Conservation (phyloP, 2,329 filamentous ascomycete species). For the Sporothrix variecibatus region DNA sequence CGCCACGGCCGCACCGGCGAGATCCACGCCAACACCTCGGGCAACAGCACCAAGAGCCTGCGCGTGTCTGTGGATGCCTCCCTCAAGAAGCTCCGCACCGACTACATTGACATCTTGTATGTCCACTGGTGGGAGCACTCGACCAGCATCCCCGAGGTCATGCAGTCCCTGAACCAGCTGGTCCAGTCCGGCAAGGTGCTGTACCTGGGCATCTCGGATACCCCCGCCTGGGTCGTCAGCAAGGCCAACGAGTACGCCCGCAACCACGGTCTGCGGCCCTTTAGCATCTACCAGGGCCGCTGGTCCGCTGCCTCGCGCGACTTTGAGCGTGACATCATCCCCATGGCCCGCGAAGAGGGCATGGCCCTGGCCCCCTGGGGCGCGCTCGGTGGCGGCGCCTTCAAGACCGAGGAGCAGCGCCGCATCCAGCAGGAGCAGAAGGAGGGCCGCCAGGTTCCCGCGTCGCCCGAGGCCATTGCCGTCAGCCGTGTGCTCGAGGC, state of each 20-base stretch:
- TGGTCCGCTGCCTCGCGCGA: constrained; percentile 67
- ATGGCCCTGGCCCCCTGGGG: constrained; percentile 57
- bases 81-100: constrained; percentile 62
- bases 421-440: constrained; percentile 27
- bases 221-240: constrained; percentile 58
- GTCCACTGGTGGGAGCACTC: constrained; percentile 61
- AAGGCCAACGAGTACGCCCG: constrained; percentile 61
- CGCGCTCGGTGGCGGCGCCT: constrained; percentile 47
- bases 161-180: constrained; percentile 58
- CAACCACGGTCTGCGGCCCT: constrained; percentile 58
- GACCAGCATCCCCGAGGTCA: constrained; percentile 57
- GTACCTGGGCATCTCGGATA: constrained; percentile 60
- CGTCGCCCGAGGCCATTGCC: constrained; percentile 56
- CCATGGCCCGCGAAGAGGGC: constrained; percentile 63
- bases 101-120: constrained; percentile 66
- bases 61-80: constrained; percentile 57
- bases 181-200: constrained; percentile 57
- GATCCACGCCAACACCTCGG: constrained; percentile 55
- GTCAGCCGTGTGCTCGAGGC: constrained; percentile 50
- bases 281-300: constrained; percentile 64
- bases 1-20: constrained; percentile 42
- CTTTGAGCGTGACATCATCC: constrained; percentile 69
- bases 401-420: constrained; percentile 40
- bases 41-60: constrained; percentile 65
- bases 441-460: constrained; percentile 43